Evolutionary conservation across 2,329 filamentous ascomycete species (phyloP), one percentile per base, ranked within the genome.

Genomic region (Fusarium sp.): DNA sequence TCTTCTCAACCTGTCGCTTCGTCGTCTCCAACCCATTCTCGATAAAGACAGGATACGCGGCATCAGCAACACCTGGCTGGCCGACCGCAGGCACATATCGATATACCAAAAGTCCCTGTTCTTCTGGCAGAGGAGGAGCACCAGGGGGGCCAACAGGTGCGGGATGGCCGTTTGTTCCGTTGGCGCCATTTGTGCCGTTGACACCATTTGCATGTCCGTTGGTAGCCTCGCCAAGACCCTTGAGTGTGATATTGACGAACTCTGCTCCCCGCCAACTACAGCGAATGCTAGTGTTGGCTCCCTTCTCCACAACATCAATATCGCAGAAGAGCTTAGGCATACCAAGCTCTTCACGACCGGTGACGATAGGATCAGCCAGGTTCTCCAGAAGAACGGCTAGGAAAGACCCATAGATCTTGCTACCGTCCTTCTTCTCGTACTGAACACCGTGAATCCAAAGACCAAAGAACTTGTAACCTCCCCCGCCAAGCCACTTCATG

Each of bases 371-470:
- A 70, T 92, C 90, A 0, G 89, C 82, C 5, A 89, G 78, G 57
- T 82, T 86, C 77, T 92, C 90, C 70, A 92, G 89, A 0, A 91
- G 80, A 1, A 91, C 81, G 0, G 88, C 86, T 42, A 91, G 77
- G 71, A 88, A 91, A 0, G 87, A 87, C 5, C 89, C 90, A 18
- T 80, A 80, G 3, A 89, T 75, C 1, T 83, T 80, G 0, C 81
- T 80, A 3, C 89, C 88, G 61, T 80, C 87, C 78, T 83, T 81
- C 72, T 86, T 87, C 2, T 80, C 83, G 72, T 90, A 91, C 69
- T 90, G 80, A 3, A 92, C 87, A 0, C 88, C 90, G 69, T 92
- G 90, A 22, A 92, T 86, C 75, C 90, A 91, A 1, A 92, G 83
- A 0, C 89, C 90, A 20, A 90, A 81, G 72, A 87, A 85, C 24